phyloP scores from a whole-genome alignment of 2,329 filamentous ascomycete genomes.

The Tolypocladium tundrense region DNA sequence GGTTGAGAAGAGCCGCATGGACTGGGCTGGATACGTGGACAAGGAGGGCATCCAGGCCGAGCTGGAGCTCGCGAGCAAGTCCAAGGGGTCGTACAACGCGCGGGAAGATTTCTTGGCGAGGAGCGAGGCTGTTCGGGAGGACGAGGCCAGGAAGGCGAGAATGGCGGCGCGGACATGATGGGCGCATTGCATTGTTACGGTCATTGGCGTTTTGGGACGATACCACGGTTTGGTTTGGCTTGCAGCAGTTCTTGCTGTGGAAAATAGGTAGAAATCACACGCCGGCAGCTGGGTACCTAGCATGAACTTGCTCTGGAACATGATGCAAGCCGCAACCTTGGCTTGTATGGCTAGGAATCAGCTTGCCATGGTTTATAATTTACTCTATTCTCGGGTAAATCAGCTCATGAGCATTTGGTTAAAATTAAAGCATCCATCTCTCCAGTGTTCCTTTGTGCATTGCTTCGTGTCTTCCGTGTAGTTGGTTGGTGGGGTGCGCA shows the following conservation, averaged over 20 bases:
- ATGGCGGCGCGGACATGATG: constrained; percentile 26
- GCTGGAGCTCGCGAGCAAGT: constrained; percentile 52
- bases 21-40: constrained; percentile 64
- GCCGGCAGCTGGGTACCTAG: neutral
- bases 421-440: neutral
- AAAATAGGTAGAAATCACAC: too few species aligned
- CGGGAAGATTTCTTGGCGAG: constrained; percentile 56
- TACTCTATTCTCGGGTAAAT: too few species aligned
- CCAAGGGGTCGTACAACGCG: constrained; percentile 52
- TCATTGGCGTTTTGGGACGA: neutral
- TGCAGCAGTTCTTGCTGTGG: neutral
- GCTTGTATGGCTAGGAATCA: neutral
- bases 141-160: constrained; percentile 46
- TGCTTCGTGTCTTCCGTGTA: neutral
- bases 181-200: neutral
- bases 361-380: neutral
- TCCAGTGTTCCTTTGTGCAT: neutral
- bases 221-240: neutral
- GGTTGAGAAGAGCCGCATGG: constrained; percentile 62
- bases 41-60: constrained; percentile 62
- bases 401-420: neutral
- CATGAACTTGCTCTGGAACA: neutral
- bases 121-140: constrained; percentile 52
- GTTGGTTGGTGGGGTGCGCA: neutral
- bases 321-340: neutral